Evolutionary conservation across 2,329 filamentous ascomycete species (phyloP), one percentile per base, ranked within the genome.

Genomic region (Colletotrichum simmondsii): DNA sequence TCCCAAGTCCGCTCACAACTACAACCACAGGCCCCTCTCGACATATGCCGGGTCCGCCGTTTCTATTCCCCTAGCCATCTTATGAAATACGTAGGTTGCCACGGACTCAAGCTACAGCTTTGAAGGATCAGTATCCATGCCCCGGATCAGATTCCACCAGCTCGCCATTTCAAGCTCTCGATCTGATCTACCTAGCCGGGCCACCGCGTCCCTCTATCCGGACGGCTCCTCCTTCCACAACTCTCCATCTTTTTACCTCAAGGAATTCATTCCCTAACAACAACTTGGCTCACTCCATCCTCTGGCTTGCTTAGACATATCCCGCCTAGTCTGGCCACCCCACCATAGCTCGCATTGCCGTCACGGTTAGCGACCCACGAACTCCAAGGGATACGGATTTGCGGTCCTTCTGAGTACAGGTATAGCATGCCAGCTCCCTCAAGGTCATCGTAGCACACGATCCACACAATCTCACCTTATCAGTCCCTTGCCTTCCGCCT

Each of bases 341-440:
- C 32, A 35, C n/a, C 54, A 22, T 46, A 49, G n/a, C 24, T 42
- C 37, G 28, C 37, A 65, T 28, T 35, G 46, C 49, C 62, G n/a
- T 58, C 61, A 22, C 28, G 61, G 42, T 42, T 30, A 52, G 67
- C 68, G 16, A 56, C 46, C 63, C 24, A 26, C 64, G 46, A 62
- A 35, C n/a, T 53, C 52, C 49, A 68, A 69, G 57, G 49, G 57
- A 71, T 62, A 71, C 57, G 37, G 35, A 22, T 32, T 28, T 52
- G 30, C 52, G 42, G 58, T 61, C 37, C 54, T 32, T 57, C 24
- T 30, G 24, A 60, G 62, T 61, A 64, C 42, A 19, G 49, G 46
- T 30, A 68, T 49, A 68, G 57, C 57, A 62, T 71, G 64, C 58
- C 68, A 68, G 65, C 49, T 62, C 26, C 42, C 42, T 37, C 57